phyloP scores from a whole-genome alignment of 2,329 filamentous ascomycete genomes.

The Sporothrix sp. region DNA sequence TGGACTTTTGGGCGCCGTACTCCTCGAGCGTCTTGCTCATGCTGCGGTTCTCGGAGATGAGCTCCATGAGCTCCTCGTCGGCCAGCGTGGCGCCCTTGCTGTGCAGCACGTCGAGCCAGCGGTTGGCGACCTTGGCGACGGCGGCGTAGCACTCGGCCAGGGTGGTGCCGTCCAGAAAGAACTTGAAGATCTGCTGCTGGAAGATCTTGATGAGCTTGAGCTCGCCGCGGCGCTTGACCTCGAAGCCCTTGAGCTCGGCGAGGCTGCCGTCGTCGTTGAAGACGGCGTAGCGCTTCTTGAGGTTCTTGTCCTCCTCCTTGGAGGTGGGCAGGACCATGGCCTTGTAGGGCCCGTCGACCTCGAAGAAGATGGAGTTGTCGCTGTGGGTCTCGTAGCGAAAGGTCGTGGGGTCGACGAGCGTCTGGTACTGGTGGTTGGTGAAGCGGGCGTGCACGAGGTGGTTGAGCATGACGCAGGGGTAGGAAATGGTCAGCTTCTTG shows the following conservation, averaged over 20 bases:
- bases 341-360: conserved; percentile 94
- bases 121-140: conserved; percentile 89
- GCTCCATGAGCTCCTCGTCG: conserved; percentile 93
- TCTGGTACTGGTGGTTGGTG: conserved; percentile 97
- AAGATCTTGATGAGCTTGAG: conserved; percentile 99
- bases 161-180: conserved; percentile 87
- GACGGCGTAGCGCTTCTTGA: conserved; percentile 98
- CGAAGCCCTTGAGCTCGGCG: conserved; percentile 93
- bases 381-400: conserved; percentile 95
- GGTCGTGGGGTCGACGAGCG: conserved; percentile 63
- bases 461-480: conserved; percentile 98
- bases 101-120: conserved; percentile 92
- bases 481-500: conserved; percentile 93
- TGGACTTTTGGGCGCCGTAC: conserved; percentile 92
- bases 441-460: conserved; percentile 90
- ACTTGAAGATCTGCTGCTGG: conserved; percentile 98
- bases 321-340: conserved; percentile 97
- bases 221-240: conserved; percentile 94
- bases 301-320: conserved; percentile 97
- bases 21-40: conserved; percentile 97
- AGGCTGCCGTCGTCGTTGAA: conserved; percentile 97
- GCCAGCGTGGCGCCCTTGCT: conserved; percentile 80
- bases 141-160: conserved; percentile 81
- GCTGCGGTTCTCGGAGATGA: conserved; percentile 99
- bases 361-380: conserved; percentile 99